Conservation (phyloP, 192 early-diverging fungal species). For the Chytriomyces sp. region DNA sequence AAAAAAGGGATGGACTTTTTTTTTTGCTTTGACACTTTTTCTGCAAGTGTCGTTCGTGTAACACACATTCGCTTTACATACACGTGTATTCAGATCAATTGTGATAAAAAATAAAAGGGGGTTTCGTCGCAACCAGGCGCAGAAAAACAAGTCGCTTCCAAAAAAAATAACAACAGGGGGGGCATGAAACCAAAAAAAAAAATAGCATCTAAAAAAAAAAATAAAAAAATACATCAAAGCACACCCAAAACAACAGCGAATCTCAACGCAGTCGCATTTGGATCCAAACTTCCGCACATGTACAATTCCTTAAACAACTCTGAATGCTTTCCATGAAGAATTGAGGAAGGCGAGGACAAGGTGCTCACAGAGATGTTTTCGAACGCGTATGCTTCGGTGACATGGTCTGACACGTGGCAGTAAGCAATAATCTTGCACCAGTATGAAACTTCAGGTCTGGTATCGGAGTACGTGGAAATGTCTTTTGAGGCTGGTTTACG, state of each 20-base stretch:
- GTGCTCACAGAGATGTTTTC: constrained; percentile 15
- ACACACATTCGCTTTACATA: too few species aligned
- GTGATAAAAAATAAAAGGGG: too few species aligned
- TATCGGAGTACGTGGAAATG: constrained; percentile 6
- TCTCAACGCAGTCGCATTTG: neutral
- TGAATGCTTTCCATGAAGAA: neutral
- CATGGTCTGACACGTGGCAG: neutral
- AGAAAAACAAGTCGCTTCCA: too few species aligned
- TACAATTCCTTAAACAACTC: constrained; percentile 32
- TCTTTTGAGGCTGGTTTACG: constrained; percentile 18
- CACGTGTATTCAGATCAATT: too few species aligned
- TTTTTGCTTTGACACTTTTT: too few species aligned
- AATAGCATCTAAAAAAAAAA: constrained; percentile 1
- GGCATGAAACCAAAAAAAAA: neutral
- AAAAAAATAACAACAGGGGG: too few species aligned
- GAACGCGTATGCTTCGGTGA: constrained; percentile 33
- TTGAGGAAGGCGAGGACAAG: neutral
- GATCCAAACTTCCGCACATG: neutral
- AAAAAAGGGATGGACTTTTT: too few species aligned
- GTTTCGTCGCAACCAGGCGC: too few species aligned
- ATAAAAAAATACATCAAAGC: constrained; percentile 9
- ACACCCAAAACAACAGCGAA: constrained; percentile 17
- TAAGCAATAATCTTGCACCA: constrained; percentile 33
- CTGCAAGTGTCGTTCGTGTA: too few species aligned
- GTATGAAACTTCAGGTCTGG: constrained; percentile 14